Base-by-base conservation (phyloP, 208 protist species). In the Leishmania guyanensis region DNA sequence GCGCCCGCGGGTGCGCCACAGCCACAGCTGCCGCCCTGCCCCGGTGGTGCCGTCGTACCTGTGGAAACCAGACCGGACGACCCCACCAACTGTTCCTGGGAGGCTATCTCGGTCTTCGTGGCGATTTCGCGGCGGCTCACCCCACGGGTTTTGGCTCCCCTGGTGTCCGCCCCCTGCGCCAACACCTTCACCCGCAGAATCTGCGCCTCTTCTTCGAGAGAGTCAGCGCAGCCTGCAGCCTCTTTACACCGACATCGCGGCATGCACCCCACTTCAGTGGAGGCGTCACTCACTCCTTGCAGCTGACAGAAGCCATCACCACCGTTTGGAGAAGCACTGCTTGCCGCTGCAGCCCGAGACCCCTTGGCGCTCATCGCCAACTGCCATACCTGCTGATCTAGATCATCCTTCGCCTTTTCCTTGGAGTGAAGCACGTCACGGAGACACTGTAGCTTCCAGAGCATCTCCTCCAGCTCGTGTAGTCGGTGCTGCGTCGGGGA, bases 151-250 rank as follows among this genome's bases (percentile, higher is more conserved):
- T 77, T 58, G 9, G 29, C 58, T 0, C 20, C 69, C 0, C 1
- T 10, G 14, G 33, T 29, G 20, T 20, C 17, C 4, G 66, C 53
- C 50, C 77, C 36, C 20, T 43, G 17, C 29, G 54, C 72, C 43
- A 22, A 46, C 17, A 77, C 62, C 56, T 77, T 56, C 5, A n/a
- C 71, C 20, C 69, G 80, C 58, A 84, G 62, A 36, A 79, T 71
- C 1, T n/a, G 51, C 2, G 88, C 26, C 62, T 89, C 84, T 0
- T 65, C 70, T 58, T 86, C 84, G 26, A 93, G 58, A 3, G 68
- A 54, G 53, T 75, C 72, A 66, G 81, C 82, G 69, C 48, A 68
- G 33, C 46, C 36, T 29, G 73, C 76, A n/a, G 53, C 65, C 5
- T 53, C 29, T 48, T 80, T 74, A 17, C 73, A 83, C 16, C 71